Base-by-base conservation (phyloP, 148 eudicot genomes). In the Vaccinium darrowii region DNA sequence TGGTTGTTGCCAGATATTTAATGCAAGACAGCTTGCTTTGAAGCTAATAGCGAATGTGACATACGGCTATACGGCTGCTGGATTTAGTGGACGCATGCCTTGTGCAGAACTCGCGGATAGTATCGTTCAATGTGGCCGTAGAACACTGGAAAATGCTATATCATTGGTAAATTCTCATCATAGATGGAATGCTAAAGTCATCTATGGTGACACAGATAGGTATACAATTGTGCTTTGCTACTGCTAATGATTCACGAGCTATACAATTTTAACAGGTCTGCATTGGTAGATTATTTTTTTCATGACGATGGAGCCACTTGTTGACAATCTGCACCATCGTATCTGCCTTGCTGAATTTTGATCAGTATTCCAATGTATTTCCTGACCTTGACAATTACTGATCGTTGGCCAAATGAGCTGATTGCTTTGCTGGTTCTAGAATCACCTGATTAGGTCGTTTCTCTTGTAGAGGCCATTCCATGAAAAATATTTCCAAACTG, bases 81-180 rank as follows among this genome's bases (percentile, higher is more conserved):
- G 98, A 84, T 97, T 93, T 88, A 95, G 99, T 86, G 99, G 99
- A 76, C 98, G 98, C 78, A 97, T 97, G 99, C 99, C 99, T 78
- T 97, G 98, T 89, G 98, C 99, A 89, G 99, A 95, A 89, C 90
- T 97, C 74, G 99, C 98, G 14, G 99, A 97, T 88, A 97, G 98
- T 87, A 97, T 97, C 72, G 99, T 97, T 81, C 99, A 97, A 88
- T 97, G 99, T 89, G 99, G 95, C 85, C 98, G 98, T 79, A 94
- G 94, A 90, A 97, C 99, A 74, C 89, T 96, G 84, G 99, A 96
- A 88, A 91, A 87, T 84, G 98, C 99, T 79, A 95, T 96, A 82
- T 91, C 93, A 82, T 86, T 88, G 89, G 98, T 97, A 60, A 91
- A 93, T 88, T 56, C 88, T 58, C 92, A 91, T 92, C 90, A 90